These are phyloP conservation scores for Globisporangium nagaii DNA, from an alignment of 352 stramenopile genomes.

Conservation along the genomic window DNA sequence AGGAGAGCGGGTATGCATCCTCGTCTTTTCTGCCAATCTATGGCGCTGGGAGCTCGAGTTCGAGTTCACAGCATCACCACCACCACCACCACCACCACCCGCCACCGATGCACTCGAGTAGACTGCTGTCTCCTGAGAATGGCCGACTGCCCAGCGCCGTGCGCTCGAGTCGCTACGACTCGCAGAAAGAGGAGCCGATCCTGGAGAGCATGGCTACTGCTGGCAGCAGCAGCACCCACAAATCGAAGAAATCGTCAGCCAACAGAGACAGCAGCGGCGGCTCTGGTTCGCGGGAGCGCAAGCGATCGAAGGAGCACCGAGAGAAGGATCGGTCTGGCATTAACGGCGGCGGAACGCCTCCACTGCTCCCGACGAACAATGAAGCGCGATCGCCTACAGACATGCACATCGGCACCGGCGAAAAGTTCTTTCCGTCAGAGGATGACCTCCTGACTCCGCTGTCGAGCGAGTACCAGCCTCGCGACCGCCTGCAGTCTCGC, in stretches of 20 bases:
- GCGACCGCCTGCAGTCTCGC: slow-evolving; percentile 70
- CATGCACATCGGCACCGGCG: background rate
- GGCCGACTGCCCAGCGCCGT: slow-evolving; percentile 30
- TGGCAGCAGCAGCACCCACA: slow-evolving; percentile 12
- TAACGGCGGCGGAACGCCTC: background rate
- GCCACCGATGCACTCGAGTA: slow-evolving; percentile 12
- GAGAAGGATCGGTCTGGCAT: background rate
- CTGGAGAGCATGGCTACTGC: background rate
- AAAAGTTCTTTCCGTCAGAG: slow-evolving; percentile 20
- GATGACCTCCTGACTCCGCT: slow-evolving; percentile 37
- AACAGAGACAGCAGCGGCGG: slow-evolving; percentile 3
- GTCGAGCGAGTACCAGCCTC: slow-evolving; percentile 48
- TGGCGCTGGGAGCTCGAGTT: background rate
- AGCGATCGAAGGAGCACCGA: slow-evolving; percentile 3
- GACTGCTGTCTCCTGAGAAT: slow-evolving; percentile 21
- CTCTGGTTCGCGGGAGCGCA: background rate
- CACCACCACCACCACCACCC: slow-evolving; percentile 1
- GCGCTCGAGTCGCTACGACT: slow-evolving; percentile 19
- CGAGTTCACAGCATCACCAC: background rate
- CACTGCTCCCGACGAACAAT: slow-evolving; percentile 11
- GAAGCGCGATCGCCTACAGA: slow-evolving; percentile 4
- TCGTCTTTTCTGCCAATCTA: slow-evolving; percentile 1
- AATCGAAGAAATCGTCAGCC: background rate
- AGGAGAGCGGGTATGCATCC: background rate
- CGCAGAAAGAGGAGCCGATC: background rate